Percentiles rank a stretch among this genome's conserved stretches.
These are phyloP conservation scores for Mycosarcoma maydis DNA, from an alignment of 1,284 basidiomycete species.

Conservation along the genomic window DNA sequence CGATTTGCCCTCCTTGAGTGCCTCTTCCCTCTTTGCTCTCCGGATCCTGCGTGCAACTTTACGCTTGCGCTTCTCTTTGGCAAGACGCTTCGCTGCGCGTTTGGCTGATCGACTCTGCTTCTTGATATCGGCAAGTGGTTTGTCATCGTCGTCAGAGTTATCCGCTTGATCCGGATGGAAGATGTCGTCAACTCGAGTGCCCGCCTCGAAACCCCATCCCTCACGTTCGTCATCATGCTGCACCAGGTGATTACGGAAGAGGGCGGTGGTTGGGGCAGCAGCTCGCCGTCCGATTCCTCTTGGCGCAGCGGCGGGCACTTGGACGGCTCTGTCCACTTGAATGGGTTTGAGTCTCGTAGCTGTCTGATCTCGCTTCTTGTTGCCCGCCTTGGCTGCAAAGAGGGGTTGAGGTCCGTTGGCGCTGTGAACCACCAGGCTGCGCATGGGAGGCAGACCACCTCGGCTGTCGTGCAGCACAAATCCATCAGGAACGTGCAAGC, in stretches of 20 bases:
- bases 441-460: conserved; percentile 50
- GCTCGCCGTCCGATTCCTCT: conserved; percentile 60
- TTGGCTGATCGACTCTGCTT: conserved; percentile 39
- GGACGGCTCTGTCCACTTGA: conserved; percentile 33
- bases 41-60: conserved; percentile 51
- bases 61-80: conserved; percentile 50
- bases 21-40: conserved; percentile 45
- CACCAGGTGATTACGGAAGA: conserved; percentile 65
- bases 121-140: conserved; percentile 43
- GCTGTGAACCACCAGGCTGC: conserved; percentile 47
- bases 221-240: conserved; percentile 61
- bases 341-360: conserved; percentile 40
- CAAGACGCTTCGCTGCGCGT: conserved; percentile 45
- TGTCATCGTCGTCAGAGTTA: conserved; percentile 43
- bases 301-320: conserved; percentile 56
- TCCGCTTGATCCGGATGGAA: conserved; percentile 27
- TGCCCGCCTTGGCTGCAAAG: conserved; percentile 29
- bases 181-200: conserved; percentile 35
- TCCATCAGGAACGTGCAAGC: conserved; percentile 57
- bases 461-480: conserved; percentile 55
- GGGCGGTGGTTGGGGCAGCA: conserved; percentile 58
- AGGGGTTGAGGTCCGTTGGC: conserved; percentile 50
- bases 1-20: conserved; percentile 40
- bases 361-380: conserved; percentile 41
- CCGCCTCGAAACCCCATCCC: conserved; percentile 65